Conservation (phyloP, 2,329 filamentous ascomycete genomes). For the Fusarium sp. region DNA sequence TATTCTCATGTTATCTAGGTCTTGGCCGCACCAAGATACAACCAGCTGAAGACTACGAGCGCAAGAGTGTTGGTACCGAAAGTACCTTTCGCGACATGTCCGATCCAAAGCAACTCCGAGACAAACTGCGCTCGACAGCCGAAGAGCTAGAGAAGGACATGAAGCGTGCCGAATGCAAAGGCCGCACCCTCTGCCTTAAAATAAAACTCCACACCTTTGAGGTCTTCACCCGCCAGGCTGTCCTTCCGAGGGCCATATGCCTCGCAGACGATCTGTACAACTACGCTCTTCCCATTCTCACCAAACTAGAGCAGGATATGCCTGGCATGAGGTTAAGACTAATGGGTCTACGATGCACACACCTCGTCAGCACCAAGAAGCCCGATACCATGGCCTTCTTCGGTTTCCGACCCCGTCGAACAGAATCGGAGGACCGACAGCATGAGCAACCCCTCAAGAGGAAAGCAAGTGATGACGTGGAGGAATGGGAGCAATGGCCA, state of each 20-base stretch:
- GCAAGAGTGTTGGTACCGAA: constrained; percentile 94
- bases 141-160: constrained; percentile 90
- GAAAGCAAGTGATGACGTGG: constrained; percentile 46
- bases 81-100: constrained; percentile 87
- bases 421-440: constrained; percentile 30
- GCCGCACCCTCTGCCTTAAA: constrained; percentile 90
- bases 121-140: constrained; percentile 82
- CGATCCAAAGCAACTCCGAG: constrained; percentile 71
- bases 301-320: constrained; percentile 84
- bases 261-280: constrained; percentile 84
- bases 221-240: constrained; percentile 83
- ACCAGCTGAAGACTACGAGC: constrained; percentile 86
- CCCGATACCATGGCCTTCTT: constrained; percentile 82
- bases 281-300: constrained; percentile 81
- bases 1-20: constrained; percentile 85
- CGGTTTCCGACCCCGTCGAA: constrained; percentile 60
- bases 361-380: constrained; percentile 87
- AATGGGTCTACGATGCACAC: constrained; percentile 88
- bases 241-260: constrained; percentile 75
- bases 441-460: constrained; percentile 44
- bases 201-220: constrained; percentile 95
- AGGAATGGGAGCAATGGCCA: constrained; percentile 72
- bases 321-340: constrained; percentile 81
- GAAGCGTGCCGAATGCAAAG: constrained; percentile 80
- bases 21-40: constrained; percentile 86